Percentiles rank a stretch among this genome's conserved stretches.
Conservation (phyloP, 2,329 filamentous ascomycete species). For the Canariomyces notabilis region DNA sequence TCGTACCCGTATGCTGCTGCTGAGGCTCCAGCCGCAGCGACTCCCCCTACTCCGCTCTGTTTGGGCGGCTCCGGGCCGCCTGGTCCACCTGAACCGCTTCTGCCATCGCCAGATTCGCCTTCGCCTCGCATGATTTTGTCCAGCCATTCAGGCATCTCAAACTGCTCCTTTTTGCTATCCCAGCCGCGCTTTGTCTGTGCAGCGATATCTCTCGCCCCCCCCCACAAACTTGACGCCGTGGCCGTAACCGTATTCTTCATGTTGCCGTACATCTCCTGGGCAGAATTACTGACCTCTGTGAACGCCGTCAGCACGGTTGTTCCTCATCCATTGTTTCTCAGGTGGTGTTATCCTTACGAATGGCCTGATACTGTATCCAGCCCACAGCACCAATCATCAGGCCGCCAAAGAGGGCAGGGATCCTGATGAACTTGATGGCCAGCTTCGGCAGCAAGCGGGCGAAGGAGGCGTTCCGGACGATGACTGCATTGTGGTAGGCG, state of each 20-base stretch:
- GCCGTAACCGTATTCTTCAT: conserved; percentile 67
- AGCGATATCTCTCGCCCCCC: conserved; percentile 67
- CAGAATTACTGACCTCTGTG: conserved; percentile 70
- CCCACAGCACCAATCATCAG: conserved; percentile 80
- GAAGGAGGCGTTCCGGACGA: conserved; percentile 60
- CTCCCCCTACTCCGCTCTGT: conserved; percentile 52
- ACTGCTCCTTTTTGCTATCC: conserved; percentile 74
- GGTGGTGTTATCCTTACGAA: conserved; percentile 51
- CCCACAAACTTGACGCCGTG: conserved; percentile 65
- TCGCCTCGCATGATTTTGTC: conserved; percentile 63
- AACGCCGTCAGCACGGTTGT: conserved; percentile 18
- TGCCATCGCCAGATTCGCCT: conserved; percentile 51
- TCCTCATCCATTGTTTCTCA: background rate
- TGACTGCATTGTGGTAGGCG: conserved; percentile 74
- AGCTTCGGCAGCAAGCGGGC: conserved; percentile 72
- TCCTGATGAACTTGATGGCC: conserved; percentile 78
- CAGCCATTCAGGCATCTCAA: conserved; percentile 71
- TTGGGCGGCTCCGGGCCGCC: conserved; percentile 51
- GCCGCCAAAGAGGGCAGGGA: conserved; percentile 89
- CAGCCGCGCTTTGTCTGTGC: conserved; percentile 76
- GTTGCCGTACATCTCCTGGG: conserved; percentile 67
- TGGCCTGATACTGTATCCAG: conserved; percentile 94
- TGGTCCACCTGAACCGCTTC: conserved; percentile 42
- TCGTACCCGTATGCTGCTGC: conserved; percentile 77
- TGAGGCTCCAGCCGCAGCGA: conserved; percentile 63